Conservation (phyloP, 495 filamentous ascomycete species). For the Cetradonia linearis region DNA sequence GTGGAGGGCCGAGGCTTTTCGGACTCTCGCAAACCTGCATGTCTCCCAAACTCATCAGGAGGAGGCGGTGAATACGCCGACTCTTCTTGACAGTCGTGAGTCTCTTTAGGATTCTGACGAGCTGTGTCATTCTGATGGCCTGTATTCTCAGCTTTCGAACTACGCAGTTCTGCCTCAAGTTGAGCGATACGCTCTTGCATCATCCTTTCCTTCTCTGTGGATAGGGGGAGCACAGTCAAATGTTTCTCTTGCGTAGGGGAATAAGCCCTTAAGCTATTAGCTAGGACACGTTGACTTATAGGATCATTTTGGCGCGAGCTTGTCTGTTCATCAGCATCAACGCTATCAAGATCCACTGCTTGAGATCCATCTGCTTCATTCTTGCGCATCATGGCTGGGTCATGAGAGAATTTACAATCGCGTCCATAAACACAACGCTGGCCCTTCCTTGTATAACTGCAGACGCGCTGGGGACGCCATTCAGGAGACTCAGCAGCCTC, state of each 20-base stretch:
- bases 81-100: slow-evolving; percentile 30
- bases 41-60: slow-evolving; percentile 20
- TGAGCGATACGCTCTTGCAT: slow-evolving; percentile 21
- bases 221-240: neutral
- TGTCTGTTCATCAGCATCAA: slow-evolving; percentile 24
- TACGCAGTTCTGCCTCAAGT: slow-evolving; percentile 29
- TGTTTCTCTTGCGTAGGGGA: neutral
- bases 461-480: slow-evolving; percentile 18
- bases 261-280: neutral
- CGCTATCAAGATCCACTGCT: slow-evolving; percentile 19
- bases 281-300: neutral
- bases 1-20: slow-evolving; percentile 5
- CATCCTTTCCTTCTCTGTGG: slow-evolving; percentile 12
- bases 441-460: slow-evolving; percentile 23
- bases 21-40: slow-evolving; percentile 15
- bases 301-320: slow-evolving; percentile 2
- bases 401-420: slow-evolving; percentile 24
- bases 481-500: slow-evolving; percentile 21
- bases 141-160: slow-evolving; percentile 25
- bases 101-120: slow-evolving; percentile 15
- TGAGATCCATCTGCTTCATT: slow-evolving; percentile 19
- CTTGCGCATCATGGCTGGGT: slow-evolving; percentile 17
- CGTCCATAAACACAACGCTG: slow-evolving; percentile 24
- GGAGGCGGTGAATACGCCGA: slow-evolving; percentile 44
- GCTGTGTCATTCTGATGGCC: neutral